Evolutionary conservation across 768 basidiomycete genomes (phyloP).

Genomic region (Naganishia onofrii): DNA sequence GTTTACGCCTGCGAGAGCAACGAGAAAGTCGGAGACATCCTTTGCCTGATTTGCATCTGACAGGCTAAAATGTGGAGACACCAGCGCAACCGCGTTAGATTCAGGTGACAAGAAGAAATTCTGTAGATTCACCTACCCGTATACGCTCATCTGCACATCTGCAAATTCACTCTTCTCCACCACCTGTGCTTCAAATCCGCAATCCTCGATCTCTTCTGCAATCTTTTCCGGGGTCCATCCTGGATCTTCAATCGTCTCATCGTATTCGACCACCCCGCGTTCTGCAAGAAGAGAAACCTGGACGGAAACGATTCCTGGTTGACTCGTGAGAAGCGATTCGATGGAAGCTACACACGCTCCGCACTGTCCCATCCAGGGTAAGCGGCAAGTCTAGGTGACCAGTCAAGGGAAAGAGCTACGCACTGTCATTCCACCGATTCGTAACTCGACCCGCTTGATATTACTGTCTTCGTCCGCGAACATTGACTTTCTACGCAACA

Average conservation of each 20-base stretch:
- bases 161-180: slow-evolving; percentile 48
- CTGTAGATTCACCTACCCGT: slow-evolving; percentile 39
- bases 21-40: slow-evolving; percentile 34
- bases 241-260: slow-evolving; percentile 56
- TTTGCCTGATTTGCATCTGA: slow-evolving; percentile 39
- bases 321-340: slow-evolving; percentile 52
- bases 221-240: slow-evolving; percentile 79
- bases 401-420: slow-evolving; percentile 26
- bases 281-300: slow-evolving; percentile 98
- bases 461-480: slow-evolving; percentile 20
- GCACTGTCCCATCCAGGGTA: too few species aligned
- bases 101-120: not conserved
- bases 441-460: slow-evolving; percentile 40
- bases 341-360: slow-evolving; percentile 53
- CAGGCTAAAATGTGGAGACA: slow-evolving; percentile 31
- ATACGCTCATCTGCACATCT: slow-evolving; percentile 46
- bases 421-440: slow-evolving; percentile 50
- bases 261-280: slow-evolving; percentile 85
- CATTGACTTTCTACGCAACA: slow-evolving; percentile 6
- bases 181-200: slow-evolving; percentile 50
- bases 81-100: not conserved
- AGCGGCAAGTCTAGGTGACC: too few species aligned
- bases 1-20: slow-evolving; percentile 39
- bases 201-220: slow-evolving; percentile 78
- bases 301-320: slow-evolving; percentile 83